Conservation (phyloP, 192 early-diverging fungal species). For the Coemansia sp. region DNA sequence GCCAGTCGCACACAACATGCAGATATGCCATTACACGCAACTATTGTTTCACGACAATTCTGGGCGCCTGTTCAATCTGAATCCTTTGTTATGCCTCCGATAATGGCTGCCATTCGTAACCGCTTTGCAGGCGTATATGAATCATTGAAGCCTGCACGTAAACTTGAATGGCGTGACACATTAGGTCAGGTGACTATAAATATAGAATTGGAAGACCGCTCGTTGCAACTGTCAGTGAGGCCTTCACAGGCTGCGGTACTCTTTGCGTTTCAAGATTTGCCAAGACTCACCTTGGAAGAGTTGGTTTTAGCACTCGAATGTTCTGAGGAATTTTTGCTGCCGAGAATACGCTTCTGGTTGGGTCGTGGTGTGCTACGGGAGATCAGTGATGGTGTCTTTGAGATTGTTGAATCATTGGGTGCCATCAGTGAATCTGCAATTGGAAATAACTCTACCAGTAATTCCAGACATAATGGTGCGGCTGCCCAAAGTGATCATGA, state of each 20-base stretch:
- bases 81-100: slow-evolving; percentile 40
- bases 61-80: slow-evolving; percentile 55
- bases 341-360: slow-evolving; percentile 40
- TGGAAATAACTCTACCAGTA: not conserved
- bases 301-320: slow-evolving; percentile 24
- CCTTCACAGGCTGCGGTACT: slow-evolving; percentile 61
- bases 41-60: slow-evolving; percentile 64
- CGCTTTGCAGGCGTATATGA: slow-evolving; percentile 55
- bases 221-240: slow-evolving; percentile 48
- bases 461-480: not conserved
- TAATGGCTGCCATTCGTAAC: slow-evolving; percentile 41
- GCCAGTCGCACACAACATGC: not conserved
- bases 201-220: slow-evolving; percentile 58
- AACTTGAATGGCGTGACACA: slow-evolving; percentile 58
- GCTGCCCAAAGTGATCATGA: not conserved
- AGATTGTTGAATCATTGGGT: slow-evolving; percentile 16
- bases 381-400: slow-evolving; percentile 8
- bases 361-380: slow-evolving; percentile 46
- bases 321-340: slow-evolving; percentile 17
- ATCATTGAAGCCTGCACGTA: slow-evolving; percentile 58
- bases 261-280: slow-evolving; percentile 24
- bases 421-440: not conserved
- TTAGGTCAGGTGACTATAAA: slow-evolving; percentile 58
- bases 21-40: slow-evolving; percentile 44
- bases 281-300: slow-evolving; percentile 7